Evolutionary conservation across 257 asterid genomes (phyloP), one percentile per base, ranked within the genome.

Genomic region (Ilex aquifolium): DNA sequence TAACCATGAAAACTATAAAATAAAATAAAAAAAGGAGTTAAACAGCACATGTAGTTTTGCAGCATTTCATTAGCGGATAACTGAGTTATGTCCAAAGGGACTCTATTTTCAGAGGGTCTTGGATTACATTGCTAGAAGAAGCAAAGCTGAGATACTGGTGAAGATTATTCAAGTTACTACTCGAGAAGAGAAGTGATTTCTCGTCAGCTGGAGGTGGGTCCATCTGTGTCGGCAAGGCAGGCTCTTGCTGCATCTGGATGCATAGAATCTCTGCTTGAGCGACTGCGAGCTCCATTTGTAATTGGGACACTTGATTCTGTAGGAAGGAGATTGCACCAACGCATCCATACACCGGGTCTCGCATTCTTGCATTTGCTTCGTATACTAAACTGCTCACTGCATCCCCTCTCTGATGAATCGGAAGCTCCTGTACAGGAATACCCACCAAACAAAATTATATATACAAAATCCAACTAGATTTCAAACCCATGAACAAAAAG

Each of bases 281-380:
- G 65, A 83, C 87, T 1, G 92, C 95, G 16, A 90, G 53, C 62
- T 90, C 92, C 92, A 85, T 83, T 77, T 90, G 96, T 36, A 90
- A 76, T 83, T 85, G 95, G 0, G 90, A 79, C 0, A 90, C 95
- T 73, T 90, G 96, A 54, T 82, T 85, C 75, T 90, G 97, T 72
- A 90, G 59, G 62, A 73, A 87, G 13, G 96, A 85, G 13, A 90
- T 85, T 3, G 95, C 95, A 8, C 97, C 97, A 0, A 87, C 97
- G 69, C 97, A 90, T 3, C 97, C 97, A 29, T 90, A 85, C 0
- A 87, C 96, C 0, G 97, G 97, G 54, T 90, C 97, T 70, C 95
- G 71, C 84, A 85, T 77, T 64, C 97, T 76, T 10, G 97, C 95
- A 32, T 85, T 87, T 13, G 97, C 96, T 66, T 90, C 96, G 46